phyloP scores from a whole-genome alignment of 2,329 filamentous ascomycete genomes.

The Alternaria incomplexa region DNA sequence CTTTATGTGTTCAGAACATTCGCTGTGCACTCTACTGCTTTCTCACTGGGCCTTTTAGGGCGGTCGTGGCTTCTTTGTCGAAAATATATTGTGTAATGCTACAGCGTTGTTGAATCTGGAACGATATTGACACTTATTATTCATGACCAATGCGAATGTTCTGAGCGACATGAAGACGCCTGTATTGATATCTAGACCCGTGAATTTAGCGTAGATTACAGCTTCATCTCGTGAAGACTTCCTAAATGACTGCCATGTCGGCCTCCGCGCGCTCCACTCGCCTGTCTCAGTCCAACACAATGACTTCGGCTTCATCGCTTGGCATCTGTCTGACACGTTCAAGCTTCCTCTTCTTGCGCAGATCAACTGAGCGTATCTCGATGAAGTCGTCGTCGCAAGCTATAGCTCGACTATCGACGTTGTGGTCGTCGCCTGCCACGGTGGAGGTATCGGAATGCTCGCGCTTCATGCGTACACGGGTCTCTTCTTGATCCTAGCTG shows the following conservation, averaged over 20 bases:
- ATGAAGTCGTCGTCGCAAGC: conserved; percentile 1
- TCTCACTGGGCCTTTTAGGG: not conserved
- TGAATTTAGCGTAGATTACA: not conserved
- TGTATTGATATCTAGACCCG: no score
- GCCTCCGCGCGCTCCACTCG: not conserved
- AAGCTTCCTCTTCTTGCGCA: not conserved
- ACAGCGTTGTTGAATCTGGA: not conserved
- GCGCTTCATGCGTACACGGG: conserved; percentile 2
- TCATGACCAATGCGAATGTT: not conserved
- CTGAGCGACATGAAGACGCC: no score
- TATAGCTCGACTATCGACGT: not conserved
- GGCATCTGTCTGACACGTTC: conserved; percentile 2
- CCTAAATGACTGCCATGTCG: not conserved
- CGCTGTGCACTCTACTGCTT: not conserved
- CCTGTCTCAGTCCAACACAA: not conserved
- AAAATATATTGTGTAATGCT: not conserved
- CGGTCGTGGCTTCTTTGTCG: not conserved
- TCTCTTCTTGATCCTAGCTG: not conserved
- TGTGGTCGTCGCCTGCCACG: not conserved
- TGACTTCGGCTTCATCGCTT: conserved; percentile 1
- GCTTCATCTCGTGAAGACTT: not conserved
- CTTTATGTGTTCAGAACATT: not conserved
- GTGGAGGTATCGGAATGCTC: conserved; percentile 5
- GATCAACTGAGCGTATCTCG: not conserved
- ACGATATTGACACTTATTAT: not conserved